A percentile compares a stretch with the other conserved stretches of the same genome.
Evolutionary conservation across 1,139 yeast genomes (phyloP).

Genomic region (Hyphopichia buzzinii): DNA sequence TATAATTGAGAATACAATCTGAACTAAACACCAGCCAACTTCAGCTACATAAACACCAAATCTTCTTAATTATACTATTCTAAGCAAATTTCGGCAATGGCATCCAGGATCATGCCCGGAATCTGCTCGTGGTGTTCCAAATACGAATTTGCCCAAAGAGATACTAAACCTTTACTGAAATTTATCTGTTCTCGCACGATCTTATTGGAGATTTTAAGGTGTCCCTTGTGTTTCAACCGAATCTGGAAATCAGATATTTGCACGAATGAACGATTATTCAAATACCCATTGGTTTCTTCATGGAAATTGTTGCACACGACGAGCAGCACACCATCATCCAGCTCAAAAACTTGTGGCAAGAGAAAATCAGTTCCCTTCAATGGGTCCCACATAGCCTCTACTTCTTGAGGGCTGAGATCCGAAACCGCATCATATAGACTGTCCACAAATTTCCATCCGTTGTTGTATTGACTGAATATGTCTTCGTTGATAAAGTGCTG

Average conservation of each 20-base stretch:
- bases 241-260: conserved; percentile 14
- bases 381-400: conserved; percentile 17
- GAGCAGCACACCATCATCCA: conserved; percentile 4
- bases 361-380: conserved; percentile 14
- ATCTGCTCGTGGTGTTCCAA: conserved; percentile 11
- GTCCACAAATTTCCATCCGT: conserved; percentile 23
- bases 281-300: conserved; percentile 15
- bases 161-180: conserved; percentile 18
- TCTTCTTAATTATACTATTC: no score
- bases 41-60: no score
- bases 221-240: conserved; percentile 16
- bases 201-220: conserved; percentile 14
- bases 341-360: conserved; percentile 21
- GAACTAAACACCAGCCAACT: no score
- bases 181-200: conserved; percentile 11
- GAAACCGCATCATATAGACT: conserved; percentile 12
- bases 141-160: conserved; percentile 21
- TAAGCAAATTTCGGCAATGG: no score
- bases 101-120: no score
- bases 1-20: no score
- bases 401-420: conserved; percentile 11
- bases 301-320: conserved; percentile 12
- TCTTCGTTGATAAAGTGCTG: conserved; percentile 11
- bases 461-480: conserved; percentile 14
- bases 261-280: conserved; percentile 10